Evolutionary conservation across 768 basidiomycete genomes (phyloP).

Genomic region (Tulasnella calospora): DNA sequence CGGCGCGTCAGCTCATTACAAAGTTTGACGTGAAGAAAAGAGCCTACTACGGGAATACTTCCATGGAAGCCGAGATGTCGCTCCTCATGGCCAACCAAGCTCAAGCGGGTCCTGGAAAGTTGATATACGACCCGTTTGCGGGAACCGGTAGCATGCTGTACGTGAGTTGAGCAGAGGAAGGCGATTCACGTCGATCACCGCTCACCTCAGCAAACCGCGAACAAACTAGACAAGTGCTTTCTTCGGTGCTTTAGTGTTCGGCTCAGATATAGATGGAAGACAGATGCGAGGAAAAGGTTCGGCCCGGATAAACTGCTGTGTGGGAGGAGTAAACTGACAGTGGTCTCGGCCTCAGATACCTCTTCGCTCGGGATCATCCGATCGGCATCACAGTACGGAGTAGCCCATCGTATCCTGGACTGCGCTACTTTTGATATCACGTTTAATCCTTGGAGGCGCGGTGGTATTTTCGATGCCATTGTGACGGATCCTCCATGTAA

Average conservation of each 20-base stretch:
- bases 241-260: slow-evolving; percentile 82
- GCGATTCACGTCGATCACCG: slow-evolving; percentile 7
- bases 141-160: slow-evolving; percentile 91
- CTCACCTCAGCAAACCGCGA: not conserved
- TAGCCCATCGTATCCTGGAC: slow-evolving; percentile 68
- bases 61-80: slow-evolving; percentile 96
- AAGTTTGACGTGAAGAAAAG: slow-evolving; percentile 87
- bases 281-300: slow-evolving; percentile 93
- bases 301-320: not conserved
- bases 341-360: slow-evolving; percentile 36
- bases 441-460: slow-evolving; percentile 79
- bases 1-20: slow-evolving; percentile 60
- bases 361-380: slow-evolving; percentile 62
- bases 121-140: slow-evolving; percentile 93
- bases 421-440: slow-evolving; percentile 93
- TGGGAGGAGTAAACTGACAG: not conserved
- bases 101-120: slow-evolving; percentile 79
- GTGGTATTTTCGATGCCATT: slow-evolving; percentile 88
- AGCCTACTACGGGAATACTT: slow-evolving; percentile 88
- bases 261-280: slow-evolving; percentile 94
- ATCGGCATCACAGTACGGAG: slow-evolving; percentile 80
- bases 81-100: slow-evolving; percentile 96
- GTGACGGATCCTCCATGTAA: slow-evolving; percentile 91
- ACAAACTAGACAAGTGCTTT: slow-evolving; percentile 67
- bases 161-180: slow-evolving; percentile 42